These are phyloP conservation scores for Pilasporangium apinafurcum DNA, from an alignment of 352 stramenopile genomes.

Conservation along the genomic window DNA sequence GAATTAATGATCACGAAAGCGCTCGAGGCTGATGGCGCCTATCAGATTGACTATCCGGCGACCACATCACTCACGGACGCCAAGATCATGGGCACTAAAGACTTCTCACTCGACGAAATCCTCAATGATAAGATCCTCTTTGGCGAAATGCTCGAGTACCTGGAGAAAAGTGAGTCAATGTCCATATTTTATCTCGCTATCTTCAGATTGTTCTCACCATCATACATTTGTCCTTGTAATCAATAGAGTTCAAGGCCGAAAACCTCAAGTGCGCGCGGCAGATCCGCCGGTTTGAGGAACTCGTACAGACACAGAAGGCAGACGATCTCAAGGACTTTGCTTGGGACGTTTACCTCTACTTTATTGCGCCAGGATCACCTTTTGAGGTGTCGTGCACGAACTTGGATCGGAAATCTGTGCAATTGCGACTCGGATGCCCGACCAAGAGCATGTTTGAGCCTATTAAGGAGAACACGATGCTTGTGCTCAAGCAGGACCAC, in stretches of 20 bases:
- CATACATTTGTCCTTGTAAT: background rate
- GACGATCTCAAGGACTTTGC: conserved; percentile 79
- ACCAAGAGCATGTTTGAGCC: conserved; percentile 80
- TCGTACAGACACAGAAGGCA: conserved; percentile 55
- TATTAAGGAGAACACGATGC: conserved; percentile 83
- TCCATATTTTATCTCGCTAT: background rate
- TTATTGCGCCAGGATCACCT: conserved; percentile 64
- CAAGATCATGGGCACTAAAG: conserved; percentile 33
- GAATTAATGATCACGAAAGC: conserved; percentile 60
- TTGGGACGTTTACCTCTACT: conserved; percentile 79
- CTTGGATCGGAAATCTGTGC: conserved; percentile 73
- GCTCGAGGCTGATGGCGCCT: conserved; percentile 59
- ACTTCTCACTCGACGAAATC: conserved; percentile 79
- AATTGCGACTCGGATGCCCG: conserved; percentile 71
- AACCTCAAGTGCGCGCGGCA: conserved; percentile 81
- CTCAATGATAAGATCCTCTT: conserved; percentile 78
- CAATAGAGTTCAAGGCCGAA: conserved; percentile 75
- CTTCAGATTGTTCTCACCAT: background rate
- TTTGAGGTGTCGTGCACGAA: conserved; percentile 83
- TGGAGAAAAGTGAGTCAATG: conserved; percentile 65
- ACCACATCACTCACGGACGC: conserved; percentile 55
- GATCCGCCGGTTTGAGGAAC: conserved; percentile 74
- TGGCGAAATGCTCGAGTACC: conserved; percentile 78
- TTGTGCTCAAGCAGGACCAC: conserved; percentile 81
- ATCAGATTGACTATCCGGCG: conserved; percentile 54